Conservation (phyloP, 208 protist genomes). For the Angomonas desouzai region DNA sequence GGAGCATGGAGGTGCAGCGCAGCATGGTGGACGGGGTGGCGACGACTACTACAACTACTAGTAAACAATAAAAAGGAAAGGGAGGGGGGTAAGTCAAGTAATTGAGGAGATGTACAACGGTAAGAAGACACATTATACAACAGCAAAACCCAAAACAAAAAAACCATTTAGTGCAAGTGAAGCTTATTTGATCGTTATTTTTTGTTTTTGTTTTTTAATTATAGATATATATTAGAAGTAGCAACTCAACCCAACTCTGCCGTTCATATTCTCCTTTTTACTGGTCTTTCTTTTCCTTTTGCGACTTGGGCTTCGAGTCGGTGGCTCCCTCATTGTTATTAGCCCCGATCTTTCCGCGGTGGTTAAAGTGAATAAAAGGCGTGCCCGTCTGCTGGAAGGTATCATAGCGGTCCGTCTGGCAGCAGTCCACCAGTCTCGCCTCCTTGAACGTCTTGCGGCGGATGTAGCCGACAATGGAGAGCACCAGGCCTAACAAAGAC, state of each 20-base stretch:
- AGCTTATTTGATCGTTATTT: conserved; percentile 2
- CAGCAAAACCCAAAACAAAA: too few species aligned
- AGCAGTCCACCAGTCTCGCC: conserved; percentile 60
- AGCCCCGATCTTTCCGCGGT: conserved; percentile 48
- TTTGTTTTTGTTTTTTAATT: neutral
- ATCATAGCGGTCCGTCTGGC: conserved; percentile 61
- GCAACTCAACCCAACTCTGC: too few species aligned
- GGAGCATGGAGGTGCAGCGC: conserved; percentile 13
- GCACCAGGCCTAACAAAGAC: conserved; percentile 19
- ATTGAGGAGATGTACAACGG: too few species aligned
- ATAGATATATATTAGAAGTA: neutral
- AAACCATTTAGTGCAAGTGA: neutral
- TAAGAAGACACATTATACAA: too few species aligned
- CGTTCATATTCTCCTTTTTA: conserved; percentile 15
- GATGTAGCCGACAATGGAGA: conserved; percentile 61
- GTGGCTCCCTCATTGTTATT: conserved; percentile 18
- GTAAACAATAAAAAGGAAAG: neutral
- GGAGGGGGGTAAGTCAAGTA: too few species aligned
- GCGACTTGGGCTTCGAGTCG: conserved; percentile 29
- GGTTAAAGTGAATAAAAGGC: conserved; percentile 86
- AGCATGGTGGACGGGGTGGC: neutral
- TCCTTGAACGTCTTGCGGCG: conserved; percentile 31
- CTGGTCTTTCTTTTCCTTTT: conserved; percentile 36
- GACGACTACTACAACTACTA: neutral
- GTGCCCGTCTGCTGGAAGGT: conserved; percentile 53